Percentiles rank a stretch among this genome's conserved stretches.
Evolutionary conservation across 768 basidiomycete genomes (phyloP).

Genomic region (Xerocomus potaroensis): DNA sequence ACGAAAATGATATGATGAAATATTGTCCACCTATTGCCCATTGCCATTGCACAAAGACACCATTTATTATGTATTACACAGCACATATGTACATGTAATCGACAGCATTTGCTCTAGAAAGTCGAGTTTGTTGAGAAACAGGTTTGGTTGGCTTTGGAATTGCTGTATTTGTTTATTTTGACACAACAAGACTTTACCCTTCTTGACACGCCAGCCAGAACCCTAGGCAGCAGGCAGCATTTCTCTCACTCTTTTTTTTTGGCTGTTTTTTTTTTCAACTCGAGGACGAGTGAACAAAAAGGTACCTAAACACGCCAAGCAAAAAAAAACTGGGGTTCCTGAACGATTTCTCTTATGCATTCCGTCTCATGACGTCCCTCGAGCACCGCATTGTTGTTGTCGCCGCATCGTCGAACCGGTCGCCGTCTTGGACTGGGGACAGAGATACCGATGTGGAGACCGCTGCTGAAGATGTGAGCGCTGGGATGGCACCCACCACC

Average conservation of each 20-base stretch:
- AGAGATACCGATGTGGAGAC: background rate
- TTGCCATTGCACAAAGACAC: slow-evolving; percentile 10
- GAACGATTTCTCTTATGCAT: slow-evolving; percentile 14
- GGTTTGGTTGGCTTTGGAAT: background rate
- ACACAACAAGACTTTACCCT: no score
- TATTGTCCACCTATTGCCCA: slow-evolving; percentile 14
- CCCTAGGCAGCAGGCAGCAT: no score
- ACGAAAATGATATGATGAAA: slow-evolving; percentile 20
- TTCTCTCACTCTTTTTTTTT: no score
- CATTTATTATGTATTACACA: slow-evolving; percentile 25
- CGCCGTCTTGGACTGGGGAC: slow-evolving; percentile 1
- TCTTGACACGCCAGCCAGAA: background rate
- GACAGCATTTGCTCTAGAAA: slow-evolving; percentile 17
- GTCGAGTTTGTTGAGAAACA: no score
- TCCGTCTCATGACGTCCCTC: slow-evolving; percentile 24
- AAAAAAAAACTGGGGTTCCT: background rate
- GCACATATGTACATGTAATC: slow-evolving; percentile 27
- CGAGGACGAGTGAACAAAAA: no score
- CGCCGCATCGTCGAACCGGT: slow-evolving; percentile 9
- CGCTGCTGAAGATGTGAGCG: slow-evolving; percentile 1
- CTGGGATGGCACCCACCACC: slow-evolving; percentile 15
- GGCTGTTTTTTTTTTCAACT: no score
- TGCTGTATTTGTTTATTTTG: background rate
- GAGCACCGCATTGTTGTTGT: slow-evolving; percentile 22
- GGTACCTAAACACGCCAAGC: no score